Evolutionary conservation across 2,329 filamentous ascomycete species (phyloP), one percentile per base, ranked within the genome.

Genomic region (Ceratocystis lukuohia): DNA sequence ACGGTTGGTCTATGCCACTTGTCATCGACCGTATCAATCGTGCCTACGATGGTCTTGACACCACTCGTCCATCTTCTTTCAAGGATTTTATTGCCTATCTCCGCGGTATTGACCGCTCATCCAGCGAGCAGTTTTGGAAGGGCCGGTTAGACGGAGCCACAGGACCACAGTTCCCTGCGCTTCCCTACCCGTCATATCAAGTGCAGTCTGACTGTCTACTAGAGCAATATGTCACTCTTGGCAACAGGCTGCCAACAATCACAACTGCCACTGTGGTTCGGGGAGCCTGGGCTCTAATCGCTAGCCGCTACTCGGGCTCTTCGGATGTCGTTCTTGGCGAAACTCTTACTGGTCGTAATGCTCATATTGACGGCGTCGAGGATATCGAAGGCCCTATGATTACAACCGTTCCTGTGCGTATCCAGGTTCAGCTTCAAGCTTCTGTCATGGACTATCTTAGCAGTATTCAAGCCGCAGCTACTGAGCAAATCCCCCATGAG

Each of bases 361-460:
- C 78, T 0, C 76, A 79, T 1, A 74, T 82, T 30, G 70, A 75
- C 0, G 79, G 78, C 1, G 75, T 76, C 69, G 80, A 83, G 67
- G 74, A 81, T 68, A 84, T 85, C 61, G 80, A 83, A 68, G 84
- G 82, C 0, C 83, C 83, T 0, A 83, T 84, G 78, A 83, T 85
- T 69, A 80, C 82, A 1, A 86, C 83, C 0, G 77, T 86, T 1
- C 83, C 83, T 0, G 75, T 85, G 5, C 79, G 82, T 17, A 74
- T 85, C 1, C 74, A 74, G 0, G 72, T 84, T 1, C 74, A 79
- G 62, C 71, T 74, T 2, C 74, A 77, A 3, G 71, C 72, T 0
- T 76, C 76, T 0, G 76, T 84, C 1, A 71, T 72, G 0, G 77
- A 83, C 59, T 87, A 81, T 69, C 74, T 88, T 2, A 76, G 81